These are phyloP conservation scores for Capsicum chinense DNA, from an alignment of 257 asterid genomes.

Conservation along the genomic window DNA sequence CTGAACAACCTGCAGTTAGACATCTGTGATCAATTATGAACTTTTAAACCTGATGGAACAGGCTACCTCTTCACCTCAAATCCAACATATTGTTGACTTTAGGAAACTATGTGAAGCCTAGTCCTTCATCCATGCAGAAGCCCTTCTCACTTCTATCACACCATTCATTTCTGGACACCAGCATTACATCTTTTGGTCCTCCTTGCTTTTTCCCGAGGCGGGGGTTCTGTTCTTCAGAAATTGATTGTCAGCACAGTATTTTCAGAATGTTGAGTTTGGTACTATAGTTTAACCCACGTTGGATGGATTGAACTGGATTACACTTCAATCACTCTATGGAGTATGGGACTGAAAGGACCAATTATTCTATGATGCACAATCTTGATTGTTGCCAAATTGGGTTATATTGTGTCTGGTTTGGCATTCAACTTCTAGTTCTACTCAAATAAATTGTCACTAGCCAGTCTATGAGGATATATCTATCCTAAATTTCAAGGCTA, in stretches of 20 bases:
- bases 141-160: conserved; percentile 17
- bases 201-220: not conserved
- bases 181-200: not conserved
- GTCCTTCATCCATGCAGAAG: not conserved
- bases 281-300: not conserved
- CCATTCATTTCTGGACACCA: not conserved
- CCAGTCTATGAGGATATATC: not conserved
- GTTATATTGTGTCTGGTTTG: not conserved
- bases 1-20: not conserved
- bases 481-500: not conserved
- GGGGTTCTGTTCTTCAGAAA: not conserved
- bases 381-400: not conserved
- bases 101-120: not conserved
- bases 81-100: not conserved
- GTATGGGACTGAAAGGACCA: not conserved
- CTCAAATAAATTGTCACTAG: not conserved
- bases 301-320: conserved; percentile 18
- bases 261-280: conserved; percentile 23
- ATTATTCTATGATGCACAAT: not conserved
- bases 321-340: not conserved
- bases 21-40: not conserved
- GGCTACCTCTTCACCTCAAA: not conserved
- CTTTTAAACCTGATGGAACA: not conserved
- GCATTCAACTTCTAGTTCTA: conserved; percentile 3
- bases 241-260: not conserved